Base-by-base conservation (phyloP, 140 eudicot species). In the Senecio squalidus region DNA sequence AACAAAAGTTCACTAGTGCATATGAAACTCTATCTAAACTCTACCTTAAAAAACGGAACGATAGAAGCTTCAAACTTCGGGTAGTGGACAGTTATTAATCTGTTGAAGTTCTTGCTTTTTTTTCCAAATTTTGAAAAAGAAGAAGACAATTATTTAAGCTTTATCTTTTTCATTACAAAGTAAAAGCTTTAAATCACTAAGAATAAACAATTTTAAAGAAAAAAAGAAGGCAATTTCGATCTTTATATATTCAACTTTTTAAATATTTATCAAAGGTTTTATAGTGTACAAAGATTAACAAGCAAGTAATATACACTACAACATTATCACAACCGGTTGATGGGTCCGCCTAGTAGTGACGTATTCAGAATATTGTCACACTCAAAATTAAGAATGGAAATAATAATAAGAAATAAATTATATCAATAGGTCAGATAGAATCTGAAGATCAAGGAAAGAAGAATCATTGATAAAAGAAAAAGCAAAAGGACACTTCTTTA, bases 391-490 rank as follows among this genome's bases (percentile, higher is more conserved):
- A n/a, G n/a, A n/a, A n/a, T n/a, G n/a, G n/a, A n/a, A n/a, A n/a
- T n/a, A n/a, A n/a, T n/a, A n/a, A n/a, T n/a, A n/a, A n/a, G n/a
- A n/a, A n/a, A n/a, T n/a, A n/a, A n/a, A n/a, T n/a, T n/a, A n/a
- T n/a, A n/a, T n/a, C n/a, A 66, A 62, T 20, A 44, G 60, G 53
- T 36, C 23, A 58, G 60, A 67, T 54, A 68, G 84, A 68, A 76
- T 74, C 78, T 47, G 58, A 72, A 58, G 21, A 53, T 33, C 57
- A 51, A 34, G 53, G 67, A 53, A 70, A 70, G 62, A 70, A 16
- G 66, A 58, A 71, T 53, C 66, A 55, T 29, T 46, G 68, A 66
- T 49, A 60, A 62, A 77, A 80, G 88, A 63, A 66, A 84, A 84
- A 84, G 86, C 77, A 66, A 66, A 69, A 76, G 78, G 9, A 48